A percentile compares a stretch with the other conserved stretches of the same genome.
These are phyloP conservation scores for Tritrichomonas musculus DNA, from an alignment of 208 protist genomes.

Conservation along the genomic window DNA sequence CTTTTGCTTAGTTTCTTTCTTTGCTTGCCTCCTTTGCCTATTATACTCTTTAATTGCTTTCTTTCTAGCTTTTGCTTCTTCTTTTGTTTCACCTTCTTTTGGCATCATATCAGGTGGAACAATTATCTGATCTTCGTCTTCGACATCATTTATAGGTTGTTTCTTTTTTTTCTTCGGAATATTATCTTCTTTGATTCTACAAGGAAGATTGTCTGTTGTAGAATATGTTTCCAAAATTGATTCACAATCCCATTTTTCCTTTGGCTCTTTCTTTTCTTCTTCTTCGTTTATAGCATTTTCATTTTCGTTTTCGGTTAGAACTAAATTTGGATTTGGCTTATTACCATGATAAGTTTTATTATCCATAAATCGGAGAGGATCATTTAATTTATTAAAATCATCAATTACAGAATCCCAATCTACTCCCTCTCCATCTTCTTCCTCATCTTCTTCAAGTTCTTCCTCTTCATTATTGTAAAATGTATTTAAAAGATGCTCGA, in stretches of 20 bases:
- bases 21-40: neutral
- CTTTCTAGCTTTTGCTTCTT: slow-evolving; percentile 21
- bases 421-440: neutral
- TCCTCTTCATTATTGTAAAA: neutral
- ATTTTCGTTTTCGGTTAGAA: neutral
- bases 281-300: neutral
- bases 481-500: neutral
- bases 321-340: neutral
- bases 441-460: neutral
- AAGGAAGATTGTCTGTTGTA: neutral
- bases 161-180: neutral
- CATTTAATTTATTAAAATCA: neutral
- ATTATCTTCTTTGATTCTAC: neutral
- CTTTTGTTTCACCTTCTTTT: slow-evolving; percentile 5
- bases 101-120: neutral
- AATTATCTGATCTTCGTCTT: neutral
- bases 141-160: neutral
- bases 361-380: neutral
- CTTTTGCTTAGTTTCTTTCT: neutral
- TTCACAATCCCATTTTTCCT: neutral
- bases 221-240: neutral
- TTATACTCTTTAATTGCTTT: slow-evolving; percentile 16
- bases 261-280: neutral
- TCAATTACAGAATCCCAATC: neutral
- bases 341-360: neutral